These are phyloP conservation scores for Condylostoma magnum DNA, from an alignment of 169 alveolate species.

Conservation along the genomic window DNA sequence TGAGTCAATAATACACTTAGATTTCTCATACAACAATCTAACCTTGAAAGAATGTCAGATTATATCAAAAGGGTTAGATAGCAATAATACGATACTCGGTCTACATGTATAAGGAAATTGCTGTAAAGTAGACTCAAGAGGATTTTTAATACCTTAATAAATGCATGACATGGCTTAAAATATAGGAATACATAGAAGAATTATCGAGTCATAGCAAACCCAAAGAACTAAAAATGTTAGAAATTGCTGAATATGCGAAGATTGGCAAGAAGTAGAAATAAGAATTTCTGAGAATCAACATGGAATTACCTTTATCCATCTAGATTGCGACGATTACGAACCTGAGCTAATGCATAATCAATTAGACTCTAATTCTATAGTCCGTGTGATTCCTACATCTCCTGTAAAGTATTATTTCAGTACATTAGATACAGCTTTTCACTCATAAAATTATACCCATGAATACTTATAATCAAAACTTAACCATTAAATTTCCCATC, in stretches of 20 bases:
- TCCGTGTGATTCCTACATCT: slow-evolving; percentile 75
- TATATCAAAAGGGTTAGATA: slow-evolving; percentile 52
- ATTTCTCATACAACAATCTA: slow-evolving; percentile 64
- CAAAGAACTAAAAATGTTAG: neutral
- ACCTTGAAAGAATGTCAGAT: slow-evolving; percentile 44
- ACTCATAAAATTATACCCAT: neutral
- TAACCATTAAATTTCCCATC: no score
- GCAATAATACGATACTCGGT: slow-evolving; percentile 65
- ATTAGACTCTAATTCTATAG: slow-evolving; percentile 32
- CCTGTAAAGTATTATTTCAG: slow-evolving; percentile 50
- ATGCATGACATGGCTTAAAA: slow-evolving; percentile 27
- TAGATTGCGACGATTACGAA: slow-evolving; percentile 37
- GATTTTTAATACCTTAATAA: slow-evolving; percentile 48
- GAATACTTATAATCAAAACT: no score
- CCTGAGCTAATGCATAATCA: neutral
- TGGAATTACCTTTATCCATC: slow-evolving; percentile 54
- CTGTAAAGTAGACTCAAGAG: slow-evolving; percentile 59
- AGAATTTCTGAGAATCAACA: no score
- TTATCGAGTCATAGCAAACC: slow-evolving; percentile 29
- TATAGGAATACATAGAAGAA: slow-evolving; percentile 31
- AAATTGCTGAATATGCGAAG: slow-evolving; percentile 73
- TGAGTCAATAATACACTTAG: slow-evolving; percentile 56
- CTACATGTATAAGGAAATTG: slow-evolving; percentile 74
- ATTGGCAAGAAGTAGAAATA: slow-evolving; percentile 58
- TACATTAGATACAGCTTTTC: no score